phyloP scores from a whole-genome alignment of 1,139 yeast genomes.

The Saccharomyces hybrid region DNA sequence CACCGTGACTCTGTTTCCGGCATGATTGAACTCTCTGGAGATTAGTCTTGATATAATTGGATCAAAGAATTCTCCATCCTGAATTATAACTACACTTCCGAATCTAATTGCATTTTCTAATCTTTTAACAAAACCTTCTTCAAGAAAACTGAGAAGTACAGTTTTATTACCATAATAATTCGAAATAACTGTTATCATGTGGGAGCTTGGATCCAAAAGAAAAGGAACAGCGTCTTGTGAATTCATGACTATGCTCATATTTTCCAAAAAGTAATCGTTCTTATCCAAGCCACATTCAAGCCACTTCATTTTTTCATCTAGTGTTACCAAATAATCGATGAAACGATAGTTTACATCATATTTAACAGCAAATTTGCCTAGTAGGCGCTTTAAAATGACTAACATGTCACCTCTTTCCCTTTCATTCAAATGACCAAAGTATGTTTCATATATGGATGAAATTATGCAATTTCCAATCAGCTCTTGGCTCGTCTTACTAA shows the following conservation, averaged over 20 bases:
- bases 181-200: constrained; percentile 39
- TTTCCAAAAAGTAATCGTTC: constrained; percentile 57
- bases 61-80: constrained; percentile 74
- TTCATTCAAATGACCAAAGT: constrained; percentile 57
- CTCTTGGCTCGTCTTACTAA: constrained; percentile 39
- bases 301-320: constrained; percentile 45
- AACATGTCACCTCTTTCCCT: constrained; percentile 38
- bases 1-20: constrained; percentile 66
- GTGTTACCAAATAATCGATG: constrained; percentile 36
- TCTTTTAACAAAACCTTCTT: constrained; percentile 58
- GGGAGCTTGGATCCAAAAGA: constrained; percentile 66
- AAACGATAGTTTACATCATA: constrained; percentile 37
- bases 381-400: constrained; percentile 36
- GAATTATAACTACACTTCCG: constrained; percentile 67
- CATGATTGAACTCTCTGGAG: constrained; percentile 48
- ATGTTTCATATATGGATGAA: constrained; percentile 53
- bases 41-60: constrained; percentile 62
- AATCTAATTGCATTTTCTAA: constrained; percentile 76
- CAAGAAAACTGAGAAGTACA: constrained; percentile 60
- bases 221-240: constrained; percentile 41
- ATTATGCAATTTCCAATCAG: constrained; percentile 61
- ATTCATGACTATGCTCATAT: constrained; percentile 46
- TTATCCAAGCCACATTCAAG: constrained; percentile 43
- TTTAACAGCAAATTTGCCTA: constrained; percentile 36
- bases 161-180: constrained; percentile 35